phyloP scores from a whole-genome alignment of 2,329 filamentous ascomycete genomes.

The Alternaria gaisen region DNA sequence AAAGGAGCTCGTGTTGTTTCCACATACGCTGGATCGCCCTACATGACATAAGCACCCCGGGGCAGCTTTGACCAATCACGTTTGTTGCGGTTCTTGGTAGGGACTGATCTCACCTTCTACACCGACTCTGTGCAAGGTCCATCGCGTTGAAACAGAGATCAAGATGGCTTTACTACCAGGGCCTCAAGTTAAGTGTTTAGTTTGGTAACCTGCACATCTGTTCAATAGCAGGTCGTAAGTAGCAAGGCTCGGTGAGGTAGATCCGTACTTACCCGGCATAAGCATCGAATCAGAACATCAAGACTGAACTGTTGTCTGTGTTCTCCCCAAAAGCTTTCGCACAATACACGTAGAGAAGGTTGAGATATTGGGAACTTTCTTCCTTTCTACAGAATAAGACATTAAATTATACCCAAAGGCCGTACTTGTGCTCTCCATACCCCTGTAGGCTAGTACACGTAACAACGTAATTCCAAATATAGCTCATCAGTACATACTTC shows the following conservation, averaged over 20 bases:
- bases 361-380: neutral
- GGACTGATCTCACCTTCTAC: neutral
- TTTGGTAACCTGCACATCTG: neutral
- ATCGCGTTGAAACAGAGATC: neutral
- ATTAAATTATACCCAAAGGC: slow-evolving; percentile 4
- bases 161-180: neutral
- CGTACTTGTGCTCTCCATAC: neutral
- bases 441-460: neutral
- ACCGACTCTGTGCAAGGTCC: neutral
- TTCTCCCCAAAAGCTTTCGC: neutral
- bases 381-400: neutral
- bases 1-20: slow-evolving; percentile 38
- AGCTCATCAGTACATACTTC: neutral
- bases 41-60: slow-evolving; percentile 17
- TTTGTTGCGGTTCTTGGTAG: slow-evolving; percentile 9
- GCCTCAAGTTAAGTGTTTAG: neutral
- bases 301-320: neutral
- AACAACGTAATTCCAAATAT: slow-evolving; percentile 5
- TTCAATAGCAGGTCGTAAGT: neutral
- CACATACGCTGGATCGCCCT: slow-evolving; percentile 29
- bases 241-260: neutral
- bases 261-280: neutral
- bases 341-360: neutral
- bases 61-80: slow-evolving; percentile 14
- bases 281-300: neutral